These are phyloP conservation scores for Groenewaldozyma auringiensis DNA, from an alignment of 1,139 yeast species.

Conservation along the genomic window DNA sequence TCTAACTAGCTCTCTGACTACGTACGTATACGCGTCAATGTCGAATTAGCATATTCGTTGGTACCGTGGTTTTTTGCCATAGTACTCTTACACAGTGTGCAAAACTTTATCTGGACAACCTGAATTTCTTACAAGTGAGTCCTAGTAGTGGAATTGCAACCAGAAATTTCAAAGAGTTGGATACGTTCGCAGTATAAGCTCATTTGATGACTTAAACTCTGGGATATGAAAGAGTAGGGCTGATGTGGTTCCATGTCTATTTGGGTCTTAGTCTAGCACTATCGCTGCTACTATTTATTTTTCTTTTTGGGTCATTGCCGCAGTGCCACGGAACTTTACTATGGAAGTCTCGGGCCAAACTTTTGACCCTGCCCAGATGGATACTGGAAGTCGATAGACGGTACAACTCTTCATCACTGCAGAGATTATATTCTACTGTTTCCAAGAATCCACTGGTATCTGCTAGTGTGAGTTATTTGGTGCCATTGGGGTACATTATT, in stretches of 20 bases:
- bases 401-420: constrained; percentile 6
- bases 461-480: constrained; percentile 15
- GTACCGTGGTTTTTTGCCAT: background rate
- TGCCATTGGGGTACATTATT: constrained; percentile 44
- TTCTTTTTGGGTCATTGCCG: constrained; percentile 51
- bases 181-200: too few species aligned
- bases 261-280: constrained; percentile 13
- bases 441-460: constrained; percentile 5
- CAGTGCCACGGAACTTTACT: constrained; percentile 30
- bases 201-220: too few species aligned
- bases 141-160: too few species aligned
- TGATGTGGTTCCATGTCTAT: constrained; percentile 1
- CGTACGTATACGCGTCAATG: background rate
- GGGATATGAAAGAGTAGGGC: background rate
- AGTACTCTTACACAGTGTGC: too few species aligned
- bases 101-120: too few species aligned
- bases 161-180: too few species aligned
- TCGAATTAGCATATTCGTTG: background rate
- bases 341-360: constrained; percentile 12
- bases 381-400: constrained; percentile 2
- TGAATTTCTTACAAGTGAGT: too few species aligned
- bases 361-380: constrained; percentile 5
- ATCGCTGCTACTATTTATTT: constrained; percentile 23
- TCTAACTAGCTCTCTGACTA: background rate
- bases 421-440: background rate